Evolutionary conservation across 805 yeast genomes (phyloP), one percentile per base, ranked within the genome.

Genomic region (Yarrowia keelungensis): DNA sequence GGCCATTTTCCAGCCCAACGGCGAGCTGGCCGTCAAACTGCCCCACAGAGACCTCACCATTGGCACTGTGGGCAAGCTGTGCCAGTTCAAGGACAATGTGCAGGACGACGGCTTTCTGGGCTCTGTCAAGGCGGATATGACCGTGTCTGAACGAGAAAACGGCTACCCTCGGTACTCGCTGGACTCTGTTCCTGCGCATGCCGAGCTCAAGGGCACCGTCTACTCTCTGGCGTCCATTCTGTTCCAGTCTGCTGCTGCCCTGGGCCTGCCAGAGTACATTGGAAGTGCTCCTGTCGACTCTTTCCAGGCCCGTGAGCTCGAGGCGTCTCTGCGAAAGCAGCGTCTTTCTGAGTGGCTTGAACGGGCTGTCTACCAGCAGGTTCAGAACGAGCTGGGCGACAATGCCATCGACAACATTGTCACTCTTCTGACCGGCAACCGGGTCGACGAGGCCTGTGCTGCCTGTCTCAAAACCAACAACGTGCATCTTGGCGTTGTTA

Each of bases 401-500:
- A 89, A 88, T 45, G 11, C 41, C 16, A 15, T 15, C n/a, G 35
- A 16, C 2, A 76, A 77, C 26, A 82, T 89, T 0, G 87, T 85
- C 74, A 74, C 83, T 3, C 70, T 72, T 12, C 70, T 81, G n/a
- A 61, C 75, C 41, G 80, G 84, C 5, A 87, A 89, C 67, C 85
- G 88, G 69, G 74, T 91, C 38, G 79, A 82, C 9, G 81, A 81
- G 36, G 98, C 98, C 0, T 81, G 88, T 7, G 80, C 81, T 39
- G 70, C 80, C 2, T 93, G 97, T 0, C 77, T 87, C 1, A 79
- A 82, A n/a, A 77, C 89, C 0, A 82, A 83, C 9, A 90, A 90
- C 73, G 78, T 84, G 5, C 97, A 93, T 76, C 77, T 94, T 19
- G 87, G 97, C 0, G 86, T 86, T 0, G 74, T 91, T 36, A 76